Evolutionary conservation across 1,284 basidiomycete genomes (phyloP).

Genomic region (Tausonia pullulans): DNA sequence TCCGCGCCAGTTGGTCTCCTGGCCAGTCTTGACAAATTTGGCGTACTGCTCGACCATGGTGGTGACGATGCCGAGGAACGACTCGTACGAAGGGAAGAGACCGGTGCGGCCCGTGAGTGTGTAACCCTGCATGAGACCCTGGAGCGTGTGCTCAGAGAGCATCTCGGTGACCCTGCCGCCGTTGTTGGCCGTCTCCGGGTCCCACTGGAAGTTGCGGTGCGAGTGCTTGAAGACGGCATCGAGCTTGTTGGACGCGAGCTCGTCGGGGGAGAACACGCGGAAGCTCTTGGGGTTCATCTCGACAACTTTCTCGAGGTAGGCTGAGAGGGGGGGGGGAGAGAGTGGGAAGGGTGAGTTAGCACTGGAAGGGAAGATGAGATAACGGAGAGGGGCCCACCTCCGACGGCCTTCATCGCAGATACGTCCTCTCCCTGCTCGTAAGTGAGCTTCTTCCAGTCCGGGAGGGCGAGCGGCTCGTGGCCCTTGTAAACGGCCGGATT

Average conservation of each 20-base stretch:
- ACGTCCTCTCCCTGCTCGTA: conserved; percentile 46
- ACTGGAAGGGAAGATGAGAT: too few relatives aligned
- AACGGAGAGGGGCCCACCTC: conserved; percentile 41
- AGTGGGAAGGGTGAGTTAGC: not conserved
- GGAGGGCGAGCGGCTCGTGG: conserved; percentile 50
- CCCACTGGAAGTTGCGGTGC: conserved; percentile 76
- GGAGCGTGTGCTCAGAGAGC: conserved; percentile 74
- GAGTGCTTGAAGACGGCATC: conserved; percentile 57
- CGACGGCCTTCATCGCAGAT: conserved; percentile 64
- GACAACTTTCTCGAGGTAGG: conserved; percentile 36
- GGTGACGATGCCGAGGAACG: conserved; percentile 51
- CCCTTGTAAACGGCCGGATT: conserved; percentile 50
- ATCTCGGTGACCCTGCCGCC: conserved; percentile 75
- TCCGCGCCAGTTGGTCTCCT: conserved; percentile 64
- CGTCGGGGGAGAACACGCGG: conserved; percentile 82
- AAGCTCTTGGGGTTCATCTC: conserved; percentile 60
- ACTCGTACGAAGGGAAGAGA: conserved; percentile 80
- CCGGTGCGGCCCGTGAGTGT: conserved; percentile 50
- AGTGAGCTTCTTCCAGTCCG: conserved; percentile 51
- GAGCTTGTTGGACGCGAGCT: conserved; percentile 75
- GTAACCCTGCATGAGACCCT: conserved; percentile 73
- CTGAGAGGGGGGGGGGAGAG: too few relatives aligned
- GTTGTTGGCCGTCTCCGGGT: conserved; percentile 44
- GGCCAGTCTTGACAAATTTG: conserved; percentile 72
- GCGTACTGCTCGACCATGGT: conserved; percentile 53